Evolutionary conservation across 208 protist species (phyloP), one percentile per base, ranked within the genome.

Genomic region (Leishmania tropica): DNA sequence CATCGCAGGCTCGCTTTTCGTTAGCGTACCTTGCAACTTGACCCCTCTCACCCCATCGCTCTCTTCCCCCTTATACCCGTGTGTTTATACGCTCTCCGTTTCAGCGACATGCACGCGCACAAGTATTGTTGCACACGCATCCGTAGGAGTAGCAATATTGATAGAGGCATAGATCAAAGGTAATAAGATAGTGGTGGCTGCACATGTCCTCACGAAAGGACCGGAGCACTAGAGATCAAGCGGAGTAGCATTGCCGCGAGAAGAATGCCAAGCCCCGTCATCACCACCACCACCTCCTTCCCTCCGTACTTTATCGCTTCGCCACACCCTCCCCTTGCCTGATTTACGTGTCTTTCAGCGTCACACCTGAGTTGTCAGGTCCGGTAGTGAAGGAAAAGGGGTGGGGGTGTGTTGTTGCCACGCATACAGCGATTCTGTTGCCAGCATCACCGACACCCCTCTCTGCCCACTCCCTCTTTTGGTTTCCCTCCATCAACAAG

Each of bases 401-500:
- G 21, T 48, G 19, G 10, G 19, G 24, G 42, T 53, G 40, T 74
- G 67, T 72, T 47, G 21, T 72, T 28, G 11, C 67, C 67, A n/a
- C 40, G 40, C n/a, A 72, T 72, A 40, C n/a, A 58, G 21, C 48
- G 40, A 81, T 35, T 75, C 60, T 76, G 28, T 48, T n/a, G 68
- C 35, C 24, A 67, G 0, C 10, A 54, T 58, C 48, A n/a, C 37
- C 48, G 24, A n/a, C 24, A 8, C 56, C 35, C n/a, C 35, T 80
- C 54, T 80, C 54, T 67, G 37, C 48, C 35, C 35, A 42, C 21
- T 68, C 51, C 24, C 40, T 68, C 51, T 81, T 10, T 73, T 17
- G 7, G 6, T 75, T 48, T 65, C 10, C 37, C 45, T 76, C 13
- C 35, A n/a, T 58, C 47, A 58, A 0, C 67, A 28, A 11, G 42